Conservation (phyloP, 805 yeast genomes). For the Kregervanrija pseudodelftensis region DNA sequence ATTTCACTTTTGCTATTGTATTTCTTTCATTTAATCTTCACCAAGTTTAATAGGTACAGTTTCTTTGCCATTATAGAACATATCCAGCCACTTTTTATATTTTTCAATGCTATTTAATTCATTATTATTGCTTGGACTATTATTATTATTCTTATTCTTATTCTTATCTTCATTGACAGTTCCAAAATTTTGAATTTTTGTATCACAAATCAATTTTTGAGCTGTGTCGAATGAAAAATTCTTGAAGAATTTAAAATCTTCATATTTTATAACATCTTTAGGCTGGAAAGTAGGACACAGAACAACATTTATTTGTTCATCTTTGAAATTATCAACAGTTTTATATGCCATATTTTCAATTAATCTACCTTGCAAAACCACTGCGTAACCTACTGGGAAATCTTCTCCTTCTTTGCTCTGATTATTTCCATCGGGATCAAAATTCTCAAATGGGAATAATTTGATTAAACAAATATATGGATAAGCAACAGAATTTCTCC, state of each 20-base stretch:
- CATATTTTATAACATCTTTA: conserved; percentile 18
- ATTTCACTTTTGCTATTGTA: too few species aligned
- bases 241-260: conserved; percentile 16
- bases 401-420: conserved; percentile 9
- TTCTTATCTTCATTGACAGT: not conserved
- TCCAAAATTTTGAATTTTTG: not conserved
- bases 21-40: too few species aligned
- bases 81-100: conserved; percentile 20
- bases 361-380: conserved; percentile 33
- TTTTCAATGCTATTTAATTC: conserved; percentile 18
- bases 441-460: conserved; percentile 4
- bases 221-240: conserved; percentile 9
- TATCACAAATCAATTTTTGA: conserved; percentile 12
- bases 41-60: not conserved
- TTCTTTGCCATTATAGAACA: conserved; percentile 10
- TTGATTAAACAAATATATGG: conserved; percentile 23
- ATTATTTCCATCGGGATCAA: not conserved
- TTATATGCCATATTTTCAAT: conserved; percentile 36
- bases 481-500: conserved; percentile 21
- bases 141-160: not conserved
- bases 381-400: conserved; percentile 29
- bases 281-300: conserved; percentile 23
- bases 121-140: conserved; percentile 4
- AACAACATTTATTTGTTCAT: conserved; percentile 11
- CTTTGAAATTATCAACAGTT: conserved; percentile 3